These are phyloP conservation scores for Ulvella scutata DNA, from an alignment of 139 green algal species.

Conservation along the genomic window DNA sequence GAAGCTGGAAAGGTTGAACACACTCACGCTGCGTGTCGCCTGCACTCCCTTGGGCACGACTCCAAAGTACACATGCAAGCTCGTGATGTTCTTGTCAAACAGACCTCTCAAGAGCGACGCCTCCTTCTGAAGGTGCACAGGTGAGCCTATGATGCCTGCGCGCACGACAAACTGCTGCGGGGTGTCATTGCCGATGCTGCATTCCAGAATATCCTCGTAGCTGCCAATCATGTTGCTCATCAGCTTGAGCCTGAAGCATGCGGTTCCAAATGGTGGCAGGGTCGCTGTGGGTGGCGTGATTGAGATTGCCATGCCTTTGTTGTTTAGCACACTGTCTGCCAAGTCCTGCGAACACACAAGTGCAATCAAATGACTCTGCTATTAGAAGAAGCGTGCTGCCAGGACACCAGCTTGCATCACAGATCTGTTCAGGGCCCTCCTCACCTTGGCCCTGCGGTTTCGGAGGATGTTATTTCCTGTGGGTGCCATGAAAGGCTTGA, in stretches of 20 bases:
- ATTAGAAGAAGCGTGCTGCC: too few species aligned
- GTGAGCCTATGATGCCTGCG: background rate
- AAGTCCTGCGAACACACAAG: too few species aligned
- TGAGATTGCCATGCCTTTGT: background rate
- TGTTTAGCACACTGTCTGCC: background rate
- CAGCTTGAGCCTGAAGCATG: background rate
- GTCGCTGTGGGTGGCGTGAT: background rate
- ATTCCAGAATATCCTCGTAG: background rate
- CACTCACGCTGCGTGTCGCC: background rate
- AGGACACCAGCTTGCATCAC: too few species aligned
- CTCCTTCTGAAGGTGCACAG: background rate
- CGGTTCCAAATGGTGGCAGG: background rate
- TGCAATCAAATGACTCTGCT: too few species aligned
- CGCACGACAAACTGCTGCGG: background rate
- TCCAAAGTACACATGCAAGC: background rate
- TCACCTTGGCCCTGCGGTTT: too few species aligned
- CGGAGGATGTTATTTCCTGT: too few species aligned
- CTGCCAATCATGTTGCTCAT: background rate
- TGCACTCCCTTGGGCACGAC: background rate
- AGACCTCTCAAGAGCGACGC: background rate
- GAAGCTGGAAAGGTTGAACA: background rate
- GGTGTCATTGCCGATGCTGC: background rate
- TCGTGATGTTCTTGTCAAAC: background rate
- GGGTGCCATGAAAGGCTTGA: too few species aligned
- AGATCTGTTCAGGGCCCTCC: too few species aligned